phyloP scores from a whole-genome alignment of 2,329 filamentous ascomycete genomes.

The Diaporthe sp. region DNA sequence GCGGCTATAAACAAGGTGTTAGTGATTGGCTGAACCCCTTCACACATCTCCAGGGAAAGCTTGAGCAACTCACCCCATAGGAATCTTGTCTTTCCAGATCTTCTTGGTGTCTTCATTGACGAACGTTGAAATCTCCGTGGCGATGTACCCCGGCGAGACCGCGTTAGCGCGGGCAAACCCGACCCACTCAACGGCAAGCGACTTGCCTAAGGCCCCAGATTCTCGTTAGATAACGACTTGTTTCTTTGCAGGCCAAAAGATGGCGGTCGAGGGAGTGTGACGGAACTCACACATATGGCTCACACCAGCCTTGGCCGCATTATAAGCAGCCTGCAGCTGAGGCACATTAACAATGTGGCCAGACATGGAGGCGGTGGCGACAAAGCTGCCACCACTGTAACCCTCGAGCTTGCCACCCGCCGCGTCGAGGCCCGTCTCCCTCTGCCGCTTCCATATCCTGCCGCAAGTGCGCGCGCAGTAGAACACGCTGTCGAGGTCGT shows the following conservation, averaged over 20 bases:
- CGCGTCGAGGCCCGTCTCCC: constrained; percentile 71
- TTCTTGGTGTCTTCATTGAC: constrained; percentile 73
- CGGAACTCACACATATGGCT: constrained; percentile 43
- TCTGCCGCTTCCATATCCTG: constrained; percentile 76
- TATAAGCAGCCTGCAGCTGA: constrained; percentile 78
- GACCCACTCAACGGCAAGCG: constrained; percentile 81
- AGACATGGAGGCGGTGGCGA: constrained; percentile 75
- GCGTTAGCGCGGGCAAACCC: constrained; percentile 79
- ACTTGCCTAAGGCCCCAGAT: constrained; percentile 56
- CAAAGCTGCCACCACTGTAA: constrained; percentile 70
- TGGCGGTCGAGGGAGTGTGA: no score
- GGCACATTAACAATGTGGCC: constrained; percentile 77
- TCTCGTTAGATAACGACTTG: not conserved
- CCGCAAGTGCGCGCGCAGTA: constrained; percentile 80
- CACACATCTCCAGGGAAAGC: not conserved
- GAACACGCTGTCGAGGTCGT: constrained; percentile 81
- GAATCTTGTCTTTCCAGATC: constrained; percentile 82
- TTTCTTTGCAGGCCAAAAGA: no score
- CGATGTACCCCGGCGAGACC: constrained; percentile 80
- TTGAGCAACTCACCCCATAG: constrained; percentile 69
- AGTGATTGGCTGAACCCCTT: constrained; percentile 44
- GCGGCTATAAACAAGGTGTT: constrained; percentile 48
- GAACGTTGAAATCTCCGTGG: constrained; percentile 77
- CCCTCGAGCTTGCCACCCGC: constrained; percentile 70
- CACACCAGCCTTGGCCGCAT: constrained; percentile 76